These are phyloP conservation scores for Pseudoperonospora humuli DNA, from an alignment of 352 stramenopile species.

Conservation along the genomic window DNA sequence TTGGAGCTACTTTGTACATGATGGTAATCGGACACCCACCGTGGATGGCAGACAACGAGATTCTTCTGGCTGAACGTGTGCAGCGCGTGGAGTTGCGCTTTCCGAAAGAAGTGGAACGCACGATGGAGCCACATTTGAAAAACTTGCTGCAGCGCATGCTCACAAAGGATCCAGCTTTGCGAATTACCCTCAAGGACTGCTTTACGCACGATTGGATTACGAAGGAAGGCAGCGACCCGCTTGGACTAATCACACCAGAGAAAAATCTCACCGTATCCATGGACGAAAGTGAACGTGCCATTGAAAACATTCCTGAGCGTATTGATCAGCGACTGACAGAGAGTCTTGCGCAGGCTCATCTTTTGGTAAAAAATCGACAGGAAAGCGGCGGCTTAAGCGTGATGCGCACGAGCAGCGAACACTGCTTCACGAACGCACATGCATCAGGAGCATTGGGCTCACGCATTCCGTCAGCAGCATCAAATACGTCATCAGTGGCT, in stretches of 20 bases:
- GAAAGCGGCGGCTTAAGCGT: conserved; percentile 32
- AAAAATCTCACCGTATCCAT: conserved; percentile 71
- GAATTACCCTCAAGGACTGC: conserved; percentile 72
- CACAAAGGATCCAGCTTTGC: conserved; percentile 77
- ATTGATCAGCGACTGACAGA: conserved; percentile 75
- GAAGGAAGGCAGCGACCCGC: conserved; percentile 87
- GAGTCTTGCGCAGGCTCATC: conserved; percentile 65
- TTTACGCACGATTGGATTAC: conserved; percentile 91
- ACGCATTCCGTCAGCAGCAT: conserved; percentile 39
- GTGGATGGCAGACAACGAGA: conserved; percentile 88
- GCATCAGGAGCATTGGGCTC: conserved; percentile 37
- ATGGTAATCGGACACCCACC: conserved; percentile 88
- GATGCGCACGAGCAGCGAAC: conserved; percentile 44
- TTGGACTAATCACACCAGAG: conserved; percentile 37
- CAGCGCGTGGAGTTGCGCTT: conserved; percentile 86
- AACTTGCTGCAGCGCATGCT: conserved; percentile 89
- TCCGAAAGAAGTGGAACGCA: conserved; percentile 58
- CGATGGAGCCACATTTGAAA: conserved; percentile 83
- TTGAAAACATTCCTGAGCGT: conserved; percentile 81
- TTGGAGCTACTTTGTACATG: conserved; percentile 89
- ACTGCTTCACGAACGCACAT: conserved; percentile 26
- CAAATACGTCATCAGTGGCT: conserved; percentile 27
- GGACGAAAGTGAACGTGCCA: conserved; percentile 78
- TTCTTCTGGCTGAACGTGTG: conserved; percentile 76
- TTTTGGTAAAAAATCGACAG: conserved; percentile 68